Base-by-base conservation (phyloP, 257 asterid species). In the Lavandula angustifolia region DNA sequence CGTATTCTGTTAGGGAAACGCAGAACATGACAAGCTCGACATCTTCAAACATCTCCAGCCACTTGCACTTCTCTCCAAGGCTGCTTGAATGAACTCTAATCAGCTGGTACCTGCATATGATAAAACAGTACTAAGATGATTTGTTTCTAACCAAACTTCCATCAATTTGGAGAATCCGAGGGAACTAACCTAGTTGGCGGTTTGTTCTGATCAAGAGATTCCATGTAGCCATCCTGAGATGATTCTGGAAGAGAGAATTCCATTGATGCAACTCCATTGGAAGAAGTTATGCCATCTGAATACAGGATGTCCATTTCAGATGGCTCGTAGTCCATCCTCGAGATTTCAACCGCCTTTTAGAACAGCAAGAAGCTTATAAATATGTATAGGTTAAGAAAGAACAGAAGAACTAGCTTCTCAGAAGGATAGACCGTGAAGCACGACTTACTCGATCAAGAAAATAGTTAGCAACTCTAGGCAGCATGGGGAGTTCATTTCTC, bases 41-140 rank as follows among this genome's bases (percentile, higher is more conserved):
- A 32, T 86, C 95, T 73, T 87, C 97, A 37, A 94, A 94, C 96
- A 94, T 90, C 49, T 81, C 90, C 78, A 94, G 66, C 92, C 95
- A 84, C 77, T 83, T 94, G 92, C 97, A 84, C 47, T 87, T 81
- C 56, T 74, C 83, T 77, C 97, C 95, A 0, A 94, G 89, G 81
- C 84, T 82, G 80, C 82, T 86, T 3, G 83, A 53, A 2, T 75
- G 83, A 38, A 75, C 95, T 75, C 96, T 78, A 48, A 80, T 91
- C 63, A 94, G 95, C 70, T 90, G 88, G 74, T 75, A 83, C 73
- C 96, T 90, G 82, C 78, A 79, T 41, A 16, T 27, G 62, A 22
- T 22, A 22, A 22, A 22, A 22, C 27, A 22, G 27, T 22, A 22
- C 27, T 22, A 22, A 22, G 27, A 22, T 22, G 2, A 22, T 22